These are phyloP conservation scores for Phytopythium litorale DNA, from an alignment of 352 stramenopile genomes.

Conservation along the genomic window DNA sequence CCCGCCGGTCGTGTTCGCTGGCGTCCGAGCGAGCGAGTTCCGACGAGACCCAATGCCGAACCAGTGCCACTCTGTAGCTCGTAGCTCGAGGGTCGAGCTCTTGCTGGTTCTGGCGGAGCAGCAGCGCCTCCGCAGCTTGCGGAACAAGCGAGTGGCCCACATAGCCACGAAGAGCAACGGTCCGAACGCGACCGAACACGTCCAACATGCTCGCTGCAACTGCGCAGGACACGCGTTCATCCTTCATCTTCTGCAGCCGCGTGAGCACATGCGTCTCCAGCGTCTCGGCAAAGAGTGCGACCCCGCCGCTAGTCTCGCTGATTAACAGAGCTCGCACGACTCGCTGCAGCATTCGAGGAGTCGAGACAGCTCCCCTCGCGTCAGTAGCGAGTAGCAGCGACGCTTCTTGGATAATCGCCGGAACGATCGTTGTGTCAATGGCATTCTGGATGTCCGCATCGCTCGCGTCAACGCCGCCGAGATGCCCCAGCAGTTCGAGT, in stretches of 20 bases:
- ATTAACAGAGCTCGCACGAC: not conserved
- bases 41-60: conserved; percentile 15
- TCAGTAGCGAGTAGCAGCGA: not conserved
- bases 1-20: not conserved
- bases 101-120: not conserved
- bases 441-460: conserved; percentile 11
- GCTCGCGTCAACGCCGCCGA: conserved; percentile 24
- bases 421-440: conserved; percentile 16
- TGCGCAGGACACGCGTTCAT: conserved; percentile 15
- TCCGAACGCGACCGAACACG: conserved; percentile 24
- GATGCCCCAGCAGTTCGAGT: conserved; percentile 12
- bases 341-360: not conserved
- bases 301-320: not conserved
- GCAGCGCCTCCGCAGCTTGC: conserved; percentile 8
- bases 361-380: not conserved
- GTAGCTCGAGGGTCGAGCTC: not conserved
- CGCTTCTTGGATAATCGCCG: conserved; percentile 14
- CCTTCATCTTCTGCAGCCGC: conserved; percentile 13
- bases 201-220: conserved; percentile 22
- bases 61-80: conserved; percentile 9
- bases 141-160: conserved; percentile 11
- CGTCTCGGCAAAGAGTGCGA: not conserved
- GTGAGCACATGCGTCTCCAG: conserved; percentile 12
- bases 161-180: conserved; percentile 12
- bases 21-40: not conserved